Conservation (phyloP, 805 yeast genomes). For the Candida nemodendra region DNA sequence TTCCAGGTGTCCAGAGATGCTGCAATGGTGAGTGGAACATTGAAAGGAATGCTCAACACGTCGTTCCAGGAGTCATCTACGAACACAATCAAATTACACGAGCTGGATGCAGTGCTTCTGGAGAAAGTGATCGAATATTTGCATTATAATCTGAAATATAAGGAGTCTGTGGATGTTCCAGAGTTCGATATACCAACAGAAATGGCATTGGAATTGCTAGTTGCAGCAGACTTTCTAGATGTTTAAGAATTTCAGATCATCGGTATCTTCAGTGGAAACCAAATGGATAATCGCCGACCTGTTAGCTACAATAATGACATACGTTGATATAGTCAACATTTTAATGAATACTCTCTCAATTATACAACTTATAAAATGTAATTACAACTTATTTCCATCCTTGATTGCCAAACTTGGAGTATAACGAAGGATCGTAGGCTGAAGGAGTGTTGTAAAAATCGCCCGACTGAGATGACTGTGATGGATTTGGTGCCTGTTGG, state of each 20-base stretch:
- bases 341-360: too few species aligned
- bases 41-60: constrained; percentile 53
- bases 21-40: constrained; percentile 69
- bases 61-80: constrained; percentile 60
- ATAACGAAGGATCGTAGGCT: constrained; percentile 47
- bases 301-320: too few species aligned
- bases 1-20: constrained; percentile 67
- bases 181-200: constrained; percentile 92
- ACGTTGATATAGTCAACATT: too few species aligned
- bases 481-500: constrained; percentile 25
- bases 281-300: too few species aligned
- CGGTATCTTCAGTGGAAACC: too few species aligned
- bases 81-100: constrained; percentile 53
- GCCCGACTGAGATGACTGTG: constrained; percentile 12
- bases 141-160: constrained; percentile 70
- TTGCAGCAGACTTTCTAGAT: constrained; percentile 89
- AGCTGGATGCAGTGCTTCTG: constrained; percentile 68
- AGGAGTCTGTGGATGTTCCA: constrained; percentile 64
- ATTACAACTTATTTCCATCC: constrained; percentile 6
- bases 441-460: constrained; percentile 52
- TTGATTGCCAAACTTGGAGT: constrained; percentile 34
- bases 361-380: too few species aligned
- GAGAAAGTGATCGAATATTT: constrained; percentile 84
- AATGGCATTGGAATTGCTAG: constrained; percentile 84
- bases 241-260: constrained; percentile 40